Evolutionary conservation across 768 basidiomycete species (phyloP).

Genomic region (Psilocybe cyanescens): DNA sequence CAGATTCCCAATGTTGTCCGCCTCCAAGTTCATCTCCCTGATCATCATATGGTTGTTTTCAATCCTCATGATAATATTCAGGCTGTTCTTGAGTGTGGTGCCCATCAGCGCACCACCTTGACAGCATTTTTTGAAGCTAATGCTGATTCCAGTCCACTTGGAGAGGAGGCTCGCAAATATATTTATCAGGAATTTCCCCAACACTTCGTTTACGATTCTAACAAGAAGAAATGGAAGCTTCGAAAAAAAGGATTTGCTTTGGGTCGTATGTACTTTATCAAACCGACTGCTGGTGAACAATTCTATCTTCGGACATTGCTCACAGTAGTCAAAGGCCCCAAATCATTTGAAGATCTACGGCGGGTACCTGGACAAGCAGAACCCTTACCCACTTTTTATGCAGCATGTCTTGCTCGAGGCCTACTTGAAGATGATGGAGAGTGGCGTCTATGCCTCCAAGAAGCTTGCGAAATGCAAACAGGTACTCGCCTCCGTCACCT

Average conservation of each 20-base stretch:
- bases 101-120: constrained; percentile 22
- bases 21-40: constrained; percentile 45
- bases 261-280: constrained; percentile 43
- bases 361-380: constrained; percentile 22
- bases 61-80: constrained; percentile 31
- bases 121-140: constrained; percentile 38
- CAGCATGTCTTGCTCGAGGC: constrained; percentile 43
- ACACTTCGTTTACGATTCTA: constrained; percentile 14
- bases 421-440: constrained; percentile 53
- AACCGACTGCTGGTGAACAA: constrained; percentile 38
- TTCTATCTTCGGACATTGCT: constrained; percentile 47
- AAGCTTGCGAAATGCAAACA: constrained; percentile 39
- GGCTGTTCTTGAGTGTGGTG: constrained; percentile 27
- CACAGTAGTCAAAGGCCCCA: constrained; percentile 39
- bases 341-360: constrained; percentile 27
- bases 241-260: constrained; percentile 36
- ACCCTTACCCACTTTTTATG: constrained; percentile 34
- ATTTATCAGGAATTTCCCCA: constrained; percentile 42
- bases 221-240: constrained; percentile 28
- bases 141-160: constrained; percentile 13
- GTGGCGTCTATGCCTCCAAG: constrained; percentile 40
- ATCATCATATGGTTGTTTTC: constrained; percentile 42
- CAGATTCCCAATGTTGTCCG: constrained; percentile 41
- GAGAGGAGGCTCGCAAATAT: constrained; percentile 18
- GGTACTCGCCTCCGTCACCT: constrained; percentile 37